Percentiles rank a stretch among this genome's conserved stretches.
Conservation (phyloP, 2,329 filamentous ascomycete genomes). For the Nemania sp. region DNA sequence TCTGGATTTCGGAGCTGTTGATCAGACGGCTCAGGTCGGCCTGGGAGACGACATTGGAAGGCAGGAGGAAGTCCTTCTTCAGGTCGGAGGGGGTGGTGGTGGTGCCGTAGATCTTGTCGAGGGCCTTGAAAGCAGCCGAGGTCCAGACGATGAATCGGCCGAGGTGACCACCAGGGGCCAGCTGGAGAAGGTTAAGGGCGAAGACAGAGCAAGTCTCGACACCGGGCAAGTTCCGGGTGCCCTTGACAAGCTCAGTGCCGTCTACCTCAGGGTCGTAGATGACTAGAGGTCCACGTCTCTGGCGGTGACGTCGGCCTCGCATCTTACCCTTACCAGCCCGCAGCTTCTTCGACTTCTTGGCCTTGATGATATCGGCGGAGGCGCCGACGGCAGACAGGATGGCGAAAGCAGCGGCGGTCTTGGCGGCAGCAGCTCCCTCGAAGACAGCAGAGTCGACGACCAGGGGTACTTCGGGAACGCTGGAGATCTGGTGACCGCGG, state of each 20-base stretch:
- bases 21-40: constrained; percentile 96
- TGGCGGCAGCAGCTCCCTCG: constrained; percentile 75
- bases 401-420: constrained; percentile 83
- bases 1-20: constrained; percentile 99
- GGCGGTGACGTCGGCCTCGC: constrained; percentile 91
- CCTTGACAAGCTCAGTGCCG: constrained; percentile 88
- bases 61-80: constrained; percentile 99
- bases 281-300: constrained; percentile 96
- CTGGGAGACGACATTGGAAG: constrained; percentile 89
- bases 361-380: constrained; percentile 89
- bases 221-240: constrained; percentile 98
- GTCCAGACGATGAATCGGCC: constrained; percentile 99
- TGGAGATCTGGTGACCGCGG: constrained; percentile 93
- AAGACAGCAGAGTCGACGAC: constrained; percentile 92
- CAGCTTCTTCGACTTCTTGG: constrained; percentile 93
- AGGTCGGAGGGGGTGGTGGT: constrained; percentile 85
- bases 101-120: constrained; percentile 95
- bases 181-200: constrained; percentile 97
- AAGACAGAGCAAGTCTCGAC: constrained; percentile 95
- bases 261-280: constrained; percentile 96
- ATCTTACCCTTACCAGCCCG: constrained; percentile 99
- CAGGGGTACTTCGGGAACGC: constrained; percentile 93
- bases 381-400: constrained; percentile 93
- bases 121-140: constrained; percentile 92
- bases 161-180: constrained; percentile 97